Evolutionary conservation across 2,329 filamentous ascomycete species (phyloP).

Genomic region (Camillea tinctor): DNA sequence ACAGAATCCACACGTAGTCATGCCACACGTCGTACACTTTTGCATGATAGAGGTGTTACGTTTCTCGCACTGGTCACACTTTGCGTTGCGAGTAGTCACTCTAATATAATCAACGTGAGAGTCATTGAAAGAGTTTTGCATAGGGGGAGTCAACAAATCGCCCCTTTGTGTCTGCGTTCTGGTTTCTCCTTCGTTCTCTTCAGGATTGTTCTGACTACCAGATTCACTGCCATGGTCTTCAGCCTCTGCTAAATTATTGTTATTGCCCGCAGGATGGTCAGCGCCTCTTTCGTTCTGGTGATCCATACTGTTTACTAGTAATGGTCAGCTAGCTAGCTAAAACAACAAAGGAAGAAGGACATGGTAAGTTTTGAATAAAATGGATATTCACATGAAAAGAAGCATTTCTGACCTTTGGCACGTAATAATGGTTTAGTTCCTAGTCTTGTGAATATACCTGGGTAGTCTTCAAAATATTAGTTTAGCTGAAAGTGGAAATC

Average conservation of each 20-base stretch:
- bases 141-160: not conserved
- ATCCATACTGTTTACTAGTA: not conserved
- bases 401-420: not conserved
- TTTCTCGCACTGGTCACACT: constrained; percentile 10
- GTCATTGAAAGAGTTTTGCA: not conserved
- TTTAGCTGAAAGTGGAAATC: not conserved
- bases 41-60: constrained; percentile 11
- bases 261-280: not conserved
- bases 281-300: not conserved
- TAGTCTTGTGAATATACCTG: not conserved
- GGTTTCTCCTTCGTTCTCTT: too few relatives aligned
- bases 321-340: not conserved
- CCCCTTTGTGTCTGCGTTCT: too few relatives aligned
- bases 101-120: constrained; percentile 6
- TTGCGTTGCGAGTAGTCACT: not conserved
- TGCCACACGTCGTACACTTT: constrained; percentile 12
- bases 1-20: constrained; percentile 16
- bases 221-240: not conserved
- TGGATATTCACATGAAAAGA: not conserved
- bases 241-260: too few relatives aligned
- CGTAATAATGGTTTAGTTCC: not conserved
- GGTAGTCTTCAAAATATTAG: not conserved
- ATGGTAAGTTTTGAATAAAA: not conserved
- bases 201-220: too few relatives aligned
- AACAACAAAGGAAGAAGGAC: not conserved